Conservation (phyloP, 1,284 basidiomycete genomes). For the Cutaneotrichosporon sp. region DNA sequence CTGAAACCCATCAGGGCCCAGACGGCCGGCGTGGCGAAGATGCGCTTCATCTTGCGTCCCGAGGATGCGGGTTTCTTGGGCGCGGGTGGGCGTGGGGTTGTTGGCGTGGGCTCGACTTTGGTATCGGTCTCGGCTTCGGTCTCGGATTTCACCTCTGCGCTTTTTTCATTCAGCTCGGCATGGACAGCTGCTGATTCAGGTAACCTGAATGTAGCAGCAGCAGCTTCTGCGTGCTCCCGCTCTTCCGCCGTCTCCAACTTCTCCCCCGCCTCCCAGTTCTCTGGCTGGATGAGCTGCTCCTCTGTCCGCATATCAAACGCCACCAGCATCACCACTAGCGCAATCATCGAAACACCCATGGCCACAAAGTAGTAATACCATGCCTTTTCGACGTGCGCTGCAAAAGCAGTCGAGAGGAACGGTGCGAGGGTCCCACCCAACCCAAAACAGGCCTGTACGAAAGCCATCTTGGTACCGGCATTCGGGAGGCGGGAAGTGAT, state of each 20-base stretch:
- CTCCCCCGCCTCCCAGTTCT: neutral
- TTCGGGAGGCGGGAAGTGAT: slow-evolving; percentile 24
- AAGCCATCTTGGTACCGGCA: slow-evolving; percentile 24
- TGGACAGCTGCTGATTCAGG: too few species aligned
- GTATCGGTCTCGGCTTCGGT: neutral
- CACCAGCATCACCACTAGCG: slow-evolving; percentile 15
- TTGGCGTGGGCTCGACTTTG: neutral
- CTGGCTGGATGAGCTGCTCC: slow-evolving; percentile 21
- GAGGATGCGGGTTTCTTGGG: slow-evolving; percentile 1
- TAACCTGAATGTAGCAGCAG: too few species aligned
- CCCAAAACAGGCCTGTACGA: slow-evolving; percentile 47
- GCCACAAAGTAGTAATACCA: slow-evolving; percentile 25
- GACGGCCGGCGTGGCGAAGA: slow-evolving; percentile 16
- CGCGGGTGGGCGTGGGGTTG: neutral
- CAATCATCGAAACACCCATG: slow-evolving; percentile 20
- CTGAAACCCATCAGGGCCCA: slow-evolving; percentile 18
- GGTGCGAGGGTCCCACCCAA: slow-evolving; percentile 63
- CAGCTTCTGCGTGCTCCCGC: neutral
- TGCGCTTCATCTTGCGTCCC: slow-evolving; percentile 24
- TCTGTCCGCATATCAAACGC: slow-evolving; percentile 25
- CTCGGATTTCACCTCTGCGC: neutral
- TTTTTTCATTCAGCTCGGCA: neutral
- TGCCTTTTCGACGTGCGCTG: slow-evolving; percentile 16
- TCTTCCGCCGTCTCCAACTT: neutral
- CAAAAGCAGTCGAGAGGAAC: slow-evolving; percentile 65